Percentiles rank a stretch among this genome's conserved stretches.
Evolutionary conservation across 2,329 filamentous ascomycete genomes (phyloP).

Genomic region (Claviceps pazoutovae): DNA sequence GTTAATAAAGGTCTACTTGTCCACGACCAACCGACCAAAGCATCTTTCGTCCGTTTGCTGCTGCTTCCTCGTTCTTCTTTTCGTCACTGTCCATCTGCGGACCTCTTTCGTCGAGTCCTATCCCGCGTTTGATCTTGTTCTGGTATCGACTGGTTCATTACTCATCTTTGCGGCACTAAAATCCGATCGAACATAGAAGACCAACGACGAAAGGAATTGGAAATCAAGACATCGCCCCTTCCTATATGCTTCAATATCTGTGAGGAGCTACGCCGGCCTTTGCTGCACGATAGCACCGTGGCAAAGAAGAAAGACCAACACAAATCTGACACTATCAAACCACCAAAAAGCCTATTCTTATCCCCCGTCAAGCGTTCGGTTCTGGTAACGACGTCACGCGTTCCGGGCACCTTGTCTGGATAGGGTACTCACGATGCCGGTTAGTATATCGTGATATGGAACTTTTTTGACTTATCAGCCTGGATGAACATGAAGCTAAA

Average conservation of each 20-base stretch:
- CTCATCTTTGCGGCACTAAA: not conserved
- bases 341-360: not conserved
- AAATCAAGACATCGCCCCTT: not conserved
- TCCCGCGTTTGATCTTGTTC: not conserved
- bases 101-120: not conserved
- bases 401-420: not conserved
- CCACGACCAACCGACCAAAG: not conserved
- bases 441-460: slow-evolving; percentile 10
- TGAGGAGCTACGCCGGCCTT: slow-evolving; percentile 1
- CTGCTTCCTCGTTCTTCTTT: not conserved
- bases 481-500: not conserved
- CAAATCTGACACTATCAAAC: not conserved
- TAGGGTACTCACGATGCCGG: slow-evolving; percentile 16
- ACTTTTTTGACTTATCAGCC: not conserved
- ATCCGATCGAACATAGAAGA: not conserved
- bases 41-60: not conserved
- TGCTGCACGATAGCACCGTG: not conserved
- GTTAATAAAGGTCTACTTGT: not conserved
- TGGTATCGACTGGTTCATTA: not conserved
- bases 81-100: not conserved
- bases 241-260: slow-evolving; percentile 1
- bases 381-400: not conserved
- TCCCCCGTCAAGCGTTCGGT: not conserved
- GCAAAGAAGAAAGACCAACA: not conserved
- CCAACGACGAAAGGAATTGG: not conserved